These are phyloP conservation scores for Scalesia atractyloides DNA, from an alignment of 129 eudicot species.

Conservation along the genomic window DNA sequence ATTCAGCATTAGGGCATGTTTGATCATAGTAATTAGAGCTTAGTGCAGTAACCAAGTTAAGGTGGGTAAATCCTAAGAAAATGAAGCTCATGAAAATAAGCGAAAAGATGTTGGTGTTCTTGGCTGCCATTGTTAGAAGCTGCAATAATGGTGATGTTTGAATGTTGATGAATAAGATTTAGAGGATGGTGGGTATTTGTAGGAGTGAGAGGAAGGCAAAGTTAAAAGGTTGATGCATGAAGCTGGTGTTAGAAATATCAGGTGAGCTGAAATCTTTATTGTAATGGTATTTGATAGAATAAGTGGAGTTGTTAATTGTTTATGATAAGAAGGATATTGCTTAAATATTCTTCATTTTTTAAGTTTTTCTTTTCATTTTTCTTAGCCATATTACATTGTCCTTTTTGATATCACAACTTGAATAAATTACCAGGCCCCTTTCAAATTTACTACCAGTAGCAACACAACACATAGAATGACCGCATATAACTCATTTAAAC, in stretches of 20 bases:
- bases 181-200: slow-evolving; percentile 29
- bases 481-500: too few relatives aligned
- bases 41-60: slow-evolving; percentile 33
- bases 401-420: background rate
- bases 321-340: slow-evolving; percentile 8
- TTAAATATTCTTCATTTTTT: background rate
- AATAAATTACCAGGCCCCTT: background rate
- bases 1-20: slow-evolving; percentile 63
- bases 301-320: slow-evolving; percentile 21
- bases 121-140: slow-evolving; percentile 40
- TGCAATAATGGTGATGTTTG: background rate
- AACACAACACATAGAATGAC: too few relatives aligned
- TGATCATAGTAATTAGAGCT: slow-evolving; percentile 60
- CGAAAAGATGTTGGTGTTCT: slow-evolving; percentile 23
- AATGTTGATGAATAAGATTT: slow-evolving; percentile 15
- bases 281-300: slow-evolving; percentile 5
- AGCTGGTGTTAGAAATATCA: slow-evolving; percentile 31
- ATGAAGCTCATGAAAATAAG: slow-evolving; percentile 3
- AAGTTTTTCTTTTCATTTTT: background rate
- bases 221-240: slow-evolving; percentile 28
- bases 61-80: slow-evolving; percentile 22
- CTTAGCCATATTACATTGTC: background rate
- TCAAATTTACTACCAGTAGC: background rate
- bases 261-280: slow-evolving; percentile 42
- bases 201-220: background rate